phyloP scores from a whole-genome alignment of 139 green algal genomes.

The Coccomyxa sp. region DNA sequence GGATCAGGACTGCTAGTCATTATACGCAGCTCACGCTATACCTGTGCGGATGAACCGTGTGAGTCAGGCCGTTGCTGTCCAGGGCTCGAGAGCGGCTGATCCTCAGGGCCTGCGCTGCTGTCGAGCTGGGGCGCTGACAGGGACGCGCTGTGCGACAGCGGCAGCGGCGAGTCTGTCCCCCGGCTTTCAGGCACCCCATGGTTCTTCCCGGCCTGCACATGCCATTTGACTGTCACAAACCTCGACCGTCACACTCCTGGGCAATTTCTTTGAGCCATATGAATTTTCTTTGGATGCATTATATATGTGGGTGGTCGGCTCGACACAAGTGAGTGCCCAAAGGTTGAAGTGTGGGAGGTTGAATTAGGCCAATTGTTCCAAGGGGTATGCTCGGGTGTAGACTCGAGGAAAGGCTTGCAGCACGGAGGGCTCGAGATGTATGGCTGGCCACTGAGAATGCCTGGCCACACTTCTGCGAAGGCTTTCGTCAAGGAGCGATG shows the following conservation, averaged over 20 bases:
- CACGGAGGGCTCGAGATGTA: neutral
- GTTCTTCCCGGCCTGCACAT: neutral
- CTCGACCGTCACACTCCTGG: too few relatives aligned
- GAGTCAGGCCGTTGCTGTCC: too few relatives aligned
- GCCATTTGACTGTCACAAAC: too few relatives aligned
- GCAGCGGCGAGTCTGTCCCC: neutral
- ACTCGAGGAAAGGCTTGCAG: neutral
- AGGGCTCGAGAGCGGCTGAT: too few relatives aligned
- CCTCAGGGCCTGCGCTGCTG: neutral
- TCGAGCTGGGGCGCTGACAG: neutral
- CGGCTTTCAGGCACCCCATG: neutral
- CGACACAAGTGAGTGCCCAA: neutral
- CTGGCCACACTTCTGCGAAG: too few relatives aligned
- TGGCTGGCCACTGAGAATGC: neutral
- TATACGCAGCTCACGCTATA: neutral
- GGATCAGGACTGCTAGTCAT: neutral
- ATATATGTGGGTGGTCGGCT: neutral
- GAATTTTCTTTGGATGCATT: neutral
- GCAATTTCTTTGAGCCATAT: too few relatives aligned
- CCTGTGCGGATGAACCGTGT: neutral
- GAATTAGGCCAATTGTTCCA: neutral
- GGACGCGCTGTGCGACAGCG: neutral
- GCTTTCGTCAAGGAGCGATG: too few relatives aligned
- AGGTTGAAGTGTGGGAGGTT: neutral
- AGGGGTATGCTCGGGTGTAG: neutral